Percentiles rank a stretch among this genome's conserved stretches.
Evolutionary conservation across 2,329 filamentous ascomycete genomes (phyloP).

Genomic region (Grosmannia penicillata): DNA sequence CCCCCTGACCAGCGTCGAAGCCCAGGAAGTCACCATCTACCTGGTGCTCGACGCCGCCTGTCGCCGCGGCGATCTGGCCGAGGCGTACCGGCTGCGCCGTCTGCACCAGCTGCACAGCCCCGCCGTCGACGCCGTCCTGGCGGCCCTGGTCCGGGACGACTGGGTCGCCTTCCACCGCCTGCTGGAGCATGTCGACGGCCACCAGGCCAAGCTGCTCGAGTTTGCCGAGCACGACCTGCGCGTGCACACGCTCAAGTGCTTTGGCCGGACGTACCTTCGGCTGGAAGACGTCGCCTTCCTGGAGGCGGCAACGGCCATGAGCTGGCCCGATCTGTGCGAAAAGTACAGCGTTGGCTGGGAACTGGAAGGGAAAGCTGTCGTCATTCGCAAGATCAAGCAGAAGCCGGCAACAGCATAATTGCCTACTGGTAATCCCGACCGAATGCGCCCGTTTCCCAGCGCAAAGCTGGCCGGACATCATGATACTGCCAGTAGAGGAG

Average conservation of each 20-base stretch:
- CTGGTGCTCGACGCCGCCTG: conserved; percentile 81
- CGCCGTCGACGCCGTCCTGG: conserved; percentile 55
- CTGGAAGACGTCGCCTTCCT: conserved; percentile 51
- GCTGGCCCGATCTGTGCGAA: conserved; percentile 57
- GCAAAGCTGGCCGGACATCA: too few relatives aligned
- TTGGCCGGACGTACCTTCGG: conserved; percentile 66
- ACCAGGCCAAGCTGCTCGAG: conserved; percentile 65
- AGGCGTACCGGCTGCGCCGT: conserved; percentile 54
- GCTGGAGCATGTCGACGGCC: conserved; percentile 59
- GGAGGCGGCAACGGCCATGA: conserved; percentile 49
- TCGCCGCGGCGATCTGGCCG: conserved; percentile 57
- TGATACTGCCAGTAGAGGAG: too few relatives aligned
- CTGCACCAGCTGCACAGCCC: conserved; percentile 47
- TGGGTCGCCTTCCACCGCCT: conserved; percentile 66
- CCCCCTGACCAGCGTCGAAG: conserved; percentile 55
- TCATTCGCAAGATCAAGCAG: conserved; percentile 50
- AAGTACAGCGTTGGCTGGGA: conserved; percentile 75
- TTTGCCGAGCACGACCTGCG: conserved; percentile 64
- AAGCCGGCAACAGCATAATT: not conserved
- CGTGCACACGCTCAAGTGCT: conserved; percentile 68
- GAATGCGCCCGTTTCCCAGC: too few relatives aligned
- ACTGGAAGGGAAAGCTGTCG: conserved; percentile 53
- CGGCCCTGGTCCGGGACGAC: conserved; percentile 63
- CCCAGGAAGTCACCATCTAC: conserved; percentile 68
- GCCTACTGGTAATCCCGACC: not conserved